phyloP scores from a whole-genome alignment of 2,329 filamentous ascomycete genomes.

The Colletotrichum tabaci region DNA sequence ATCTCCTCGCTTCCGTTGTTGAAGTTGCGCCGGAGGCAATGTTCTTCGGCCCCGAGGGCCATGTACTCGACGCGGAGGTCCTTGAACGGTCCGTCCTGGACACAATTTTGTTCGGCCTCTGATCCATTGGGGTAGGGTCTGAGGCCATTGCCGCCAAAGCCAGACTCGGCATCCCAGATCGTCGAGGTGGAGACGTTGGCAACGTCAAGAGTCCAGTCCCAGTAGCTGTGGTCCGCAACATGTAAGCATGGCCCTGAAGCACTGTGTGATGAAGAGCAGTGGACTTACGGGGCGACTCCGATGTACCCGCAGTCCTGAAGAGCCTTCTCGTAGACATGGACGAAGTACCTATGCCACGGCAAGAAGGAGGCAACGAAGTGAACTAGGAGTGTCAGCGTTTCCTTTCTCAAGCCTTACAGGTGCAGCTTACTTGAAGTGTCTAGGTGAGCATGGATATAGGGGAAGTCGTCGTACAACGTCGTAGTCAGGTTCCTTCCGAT shows the following conservation, averaged over 20 bases:
- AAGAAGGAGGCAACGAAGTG: constrained; percentile 52
- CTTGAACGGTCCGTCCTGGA: constrained; percentile 47
- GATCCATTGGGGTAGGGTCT: constrained; percentile 23
- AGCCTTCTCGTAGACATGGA: constrained; percentile 50
- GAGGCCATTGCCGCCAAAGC: constrained; percentile 51
- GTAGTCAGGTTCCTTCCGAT: constrained; percentile 43
- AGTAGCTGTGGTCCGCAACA: constrained; percentile 45
- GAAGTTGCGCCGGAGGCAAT: constrained; percentile 49
- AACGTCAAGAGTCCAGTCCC: constrained; percentile 54
- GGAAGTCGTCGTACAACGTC: constrained; percentile 52
- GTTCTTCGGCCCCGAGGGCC: constrained; percentile 32
- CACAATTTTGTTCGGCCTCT: constrained; percentile 8
- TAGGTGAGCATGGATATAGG: constrained; percentile 46
- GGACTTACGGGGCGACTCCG: no score
- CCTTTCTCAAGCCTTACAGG: background rate
- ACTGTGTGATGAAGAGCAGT: no score
- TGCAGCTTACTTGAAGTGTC: constrained; percentile 28
- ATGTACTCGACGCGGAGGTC: constrained; percentile 43
- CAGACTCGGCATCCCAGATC: constrained; percentile 44
- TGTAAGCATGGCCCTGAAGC: no score
- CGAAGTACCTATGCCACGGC: constrained; percentile 54
- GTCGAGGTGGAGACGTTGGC: constrained; percentile 45
- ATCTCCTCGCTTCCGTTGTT: constrained; percentile 32
- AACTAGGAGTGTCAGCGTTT: constrained; percentile 39
- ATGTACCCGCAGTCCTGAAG: constrained; percentile 47